Evolutionary conservation across 1,284 basidiomycete species (phyloP).

Genomic region (Ustilago cynodontis): DNA sequence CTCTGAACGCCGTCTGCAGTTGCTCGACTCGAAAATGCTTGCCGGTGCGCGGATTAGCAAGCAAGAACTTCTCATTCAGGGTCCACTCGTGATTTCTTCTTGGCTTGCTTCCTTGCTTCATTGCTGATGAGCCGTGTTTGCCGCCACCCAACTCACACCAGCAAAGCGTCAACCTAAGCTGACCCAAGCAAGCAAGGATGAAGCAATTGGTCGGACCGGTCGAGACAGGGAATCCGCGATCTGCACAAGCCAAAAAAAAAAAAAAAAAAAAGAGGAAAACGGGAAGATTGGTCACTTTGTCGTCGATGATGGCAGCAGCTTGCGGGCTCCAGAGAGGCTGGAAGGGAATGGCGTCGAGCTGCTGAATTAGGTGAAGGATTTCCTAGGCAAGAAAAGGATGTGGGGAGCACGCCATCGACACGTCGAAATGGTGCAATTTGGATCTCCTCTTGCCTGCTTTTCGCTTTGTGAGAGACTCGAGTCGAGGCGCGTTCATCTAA

Average conservation of each 20-base stretch:
- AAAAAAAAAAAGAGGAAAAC: neutral
- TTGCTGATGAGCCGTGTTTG: slow-evolving; percentile 11
- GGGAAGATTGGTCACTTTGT: slow-evolving; percentile 9
- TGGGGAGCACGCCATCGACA: slow-evolving; percentile 41
- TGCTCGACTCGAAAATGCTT: neutral
- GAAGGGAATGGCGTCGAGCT: neutral
- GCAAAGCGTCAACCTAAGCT: slow-evolving; percentile 27
- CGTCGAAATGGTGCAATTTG: slow-evolving; percentile 35
- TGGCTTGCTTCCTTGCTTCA: neutral
- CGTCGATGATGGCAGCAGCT: slow-evolving; percentile 3
- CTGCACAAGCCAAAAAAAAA: too few species aligned
- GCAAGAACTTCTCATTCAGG: slow-evolving; percentile 34
- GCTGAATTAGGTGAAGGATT: slow-evolving; percentile 11
- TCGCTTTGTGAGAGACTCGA: neutral
- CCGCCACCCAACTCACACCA: too few species aligned
- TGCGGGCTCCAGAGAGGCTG: slow-evolving; percentile 39
- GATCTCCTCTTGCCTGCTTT: slow-evolving; percentile 26
- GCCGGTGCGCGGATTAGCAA: slow-evolving; percentile 36
- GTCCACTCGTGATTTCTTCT: slow-evolving; percentile 11
- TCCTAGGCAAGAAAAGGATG: slow-evolving; percentile 3
- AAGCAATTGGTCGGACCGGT: slow-evolving; percentile 20
- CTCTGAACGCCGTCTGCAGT: slow-evolving; percentile 16
- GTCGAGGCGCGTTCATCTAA: slow-evolving; percentile 22
- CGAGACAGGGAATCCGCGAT: slow-evolving; percentile 10
- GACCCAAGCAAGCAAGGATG: slow-evolving; percentile 4